A percentile compares a stretch with the other conserved stretches of the same genome.
These are phyloP conservation scores for Ascochyta koolunga DNA, from an alignment of 2,329 filamentous ascomycete genomes.

Conservation along the genomic window DNA sequence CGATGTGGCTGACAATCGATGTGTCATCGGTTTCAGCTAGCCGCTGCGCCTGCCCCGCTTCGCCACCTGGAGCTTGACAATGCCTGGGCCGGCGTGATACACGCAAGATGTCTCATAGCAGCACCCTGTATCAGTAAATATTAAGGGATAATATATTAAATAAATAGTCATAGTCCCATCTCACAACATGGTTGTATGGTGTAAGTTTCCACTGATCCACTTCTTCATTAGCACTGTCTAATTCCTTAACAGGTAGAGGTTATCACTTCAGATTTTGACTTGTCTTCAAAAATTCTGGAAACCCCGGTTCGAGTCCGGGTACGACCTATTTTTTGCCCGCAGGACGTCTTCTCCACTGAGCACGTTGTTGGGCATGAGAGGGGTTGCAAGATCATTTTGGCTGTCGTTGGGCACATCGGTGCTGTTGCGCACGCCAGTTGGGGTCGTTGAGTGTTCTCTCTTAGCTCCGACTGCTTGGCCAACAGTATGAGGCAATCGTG, in stretches of 20 bases:
- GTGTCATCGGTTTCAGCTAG: neutral
- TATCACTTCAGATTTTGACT: slow-evolving; percentile 37
- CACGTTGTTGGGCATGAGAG: too few species aligned
- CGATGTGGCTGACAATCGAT: neutral
- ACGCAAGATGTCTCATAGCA: too few species aligned
- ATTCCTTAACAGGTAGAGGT: slow-evolving; percentile 26
- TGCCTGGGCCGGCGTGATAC: too few species aligned
- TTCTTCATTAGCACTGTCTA: slow-evolving; percentile 7
- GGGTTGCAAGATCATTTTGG: neutral
- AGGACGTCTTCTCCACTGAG: too few species aligned
- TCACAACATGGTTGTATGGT: slow-evolving; percentile 28
- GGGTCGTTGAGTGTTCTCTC: too few species aligned
- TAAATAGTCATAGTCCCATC: neutral
- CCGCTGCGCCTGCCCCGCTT: too few species aligned
- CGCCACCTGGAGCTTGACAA: neutral
- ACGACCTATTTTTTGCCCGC: slow-evolving; percentile 14
- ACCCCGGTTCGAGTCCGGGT: slow-evolving; percentile 31
- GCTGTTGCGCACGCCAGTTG: neutral
- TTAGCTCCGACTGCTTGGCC: too few species aligned
- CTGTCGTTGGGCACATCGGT: too few species aligned
- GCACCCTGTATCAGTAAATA: too few species aligned
- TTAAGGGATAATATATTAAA: too few species aligned
- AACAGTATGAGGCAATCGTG: too few species aligned
- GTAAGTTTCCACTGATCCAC: slow-evolving; percentile 9
- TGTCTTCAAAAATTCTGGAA: slow-evolving; percentile 26